Evolutionary conservation across 2,329 filamentous ascomycete genomes (phyloP).

Genomic region (Stagonosporopsis rhizophila): DNA sequence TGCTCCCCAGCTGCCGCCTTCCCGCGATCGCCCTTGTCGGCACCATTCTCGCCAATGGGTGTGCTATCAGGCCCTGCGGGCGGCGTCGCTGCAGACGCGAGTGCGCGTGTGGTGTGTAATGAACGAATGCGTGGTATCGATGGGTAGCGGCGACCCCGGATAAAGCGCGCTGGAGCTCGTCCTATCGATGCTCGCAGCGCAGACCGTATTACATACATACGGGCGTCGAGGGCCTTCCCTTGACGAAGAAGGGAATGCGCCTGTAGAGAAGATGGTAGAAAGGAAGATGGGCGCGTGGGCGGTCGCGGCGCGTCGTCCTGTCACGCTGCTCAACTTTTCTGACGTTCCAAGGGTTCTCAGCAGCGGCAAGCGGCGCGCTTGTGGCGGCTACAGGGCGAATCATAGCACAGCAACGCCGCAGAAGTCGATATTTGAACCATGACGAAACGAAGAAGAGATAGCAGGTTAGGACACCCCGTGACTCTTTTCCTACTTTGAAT

Average conservation of each 20-base stretch:
- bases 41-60: slow-evolving; percentile 33
- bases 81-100: slow-evolving; percentile 37
- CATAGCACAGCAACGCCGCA: slow-evolving; percentile 14
- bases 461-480: not conserved
- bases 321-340: slow-evolving; percentile 30
- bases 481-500: not conserved
- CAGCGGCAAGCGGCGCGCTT: slow-evolving; percentile 10
- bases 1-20: slow-evolving; percentile 29
- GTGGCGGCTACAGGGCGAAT: slow-evolving; percentile 5
- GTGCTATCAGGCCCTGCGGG: slow-evolving; percentile 39
- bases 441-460: not conserved
- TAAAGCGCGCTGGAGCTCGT: slow-evolving; percentile 47
- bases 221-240: slow-evolving; percentile 28
- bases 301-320: slow-evolving; percentile 30
- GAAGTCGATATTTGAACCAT: not conserved
- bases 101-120: slow-evolving; percentile 44
- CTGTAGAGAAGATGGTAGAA: slow-evolving; percentile 26
- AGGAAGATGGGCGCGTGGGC: slow-evolving; percentile 16
- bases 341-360: slow-evolving; percentile 11
- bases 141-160: slow-evolving; percentile 48
- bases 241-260: slow-evolving; percentile 22
- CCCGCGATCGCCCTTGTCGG: slow-evolving; percentile 28
- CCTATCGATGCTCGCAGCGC: slow-evolving; percentile 50
- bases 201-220: slow-evolving; percentile 53
- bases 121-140: slow-evolving; percentile 36